phyloP scores from a whole-genome alignment of 345 rosid genomes.

The Hirschfeldia incana region DNA sequence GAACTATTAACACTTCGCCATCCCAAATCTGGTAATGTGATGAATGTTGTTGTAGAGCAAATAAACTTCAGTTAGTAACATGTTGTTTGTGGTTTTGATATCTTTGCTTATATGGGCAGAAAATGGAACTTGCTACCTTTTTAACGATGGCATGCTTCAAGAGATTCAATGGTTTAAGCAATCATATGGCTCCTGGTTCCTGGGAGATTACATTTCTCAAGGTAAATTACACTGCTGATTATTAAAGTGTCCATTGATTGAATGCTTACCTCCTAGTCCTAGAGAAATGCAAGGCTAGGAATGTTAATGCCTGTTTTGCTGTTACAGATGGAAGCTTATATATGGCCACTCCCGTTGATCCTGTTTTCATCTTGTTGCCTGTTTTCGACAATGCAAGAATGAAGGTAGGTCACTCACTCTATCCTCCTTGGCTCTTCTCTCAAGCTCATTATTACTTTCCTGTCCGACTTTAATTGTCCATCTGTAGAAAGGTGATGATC shows the following conservation, averaged over 20 bases:
- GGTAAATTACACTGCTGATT: slow-evolving; percentile 42
- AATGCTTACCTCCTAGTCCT: neutral
- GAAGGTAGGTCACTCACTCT: slow-evolving; percentile 75
- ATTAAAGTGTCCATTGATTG: neutral
- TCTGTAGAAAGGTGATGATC: slow-evolving; percentile 74
- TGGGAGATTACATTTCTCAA: slow-evolving; percentile 76
- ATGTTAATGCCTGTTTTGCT: neutral
- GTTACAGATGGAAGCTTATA: slow-evolving; percentile 73
- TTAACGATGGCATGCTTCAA: slow-evolving; percentile 56
- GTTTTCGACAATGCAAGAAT: slow-evolving; percentile 83
- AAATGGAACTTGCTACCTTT: slow-evolving; percentile 53
- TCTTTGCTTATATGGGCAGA: slow-evolving; percentile 43
- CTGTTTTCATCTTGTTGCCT: slow-evolving; percentile 79
- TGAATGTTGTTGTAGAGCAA: neutral
- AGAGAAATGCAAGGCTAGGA: neutral
- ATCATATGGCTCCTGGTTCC: slow-evolving; percentile 83
- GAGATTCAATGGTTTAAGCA: slow-evolving; percentile 91
- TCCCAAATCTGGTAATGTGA: slow-evolving; percentile 77
- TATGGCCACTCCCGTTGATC: slow-evolving; percentile 81
- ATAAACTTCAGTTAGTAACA: neutral
- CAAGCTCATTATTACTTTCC: neutral
- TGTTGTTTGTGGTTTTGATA: neutral
- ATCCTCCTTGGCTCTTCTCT: slow-evolving; percentile 8
- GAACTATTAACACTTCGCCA: slow-evolving; percentile 62
- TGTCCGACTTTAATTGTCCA: neutral